Percentiles rank a stretch among this genome's conserved stretches.
Conservation (phyloP, 306 rosid species). For the Chamaecrista fasciculata region DNA sequence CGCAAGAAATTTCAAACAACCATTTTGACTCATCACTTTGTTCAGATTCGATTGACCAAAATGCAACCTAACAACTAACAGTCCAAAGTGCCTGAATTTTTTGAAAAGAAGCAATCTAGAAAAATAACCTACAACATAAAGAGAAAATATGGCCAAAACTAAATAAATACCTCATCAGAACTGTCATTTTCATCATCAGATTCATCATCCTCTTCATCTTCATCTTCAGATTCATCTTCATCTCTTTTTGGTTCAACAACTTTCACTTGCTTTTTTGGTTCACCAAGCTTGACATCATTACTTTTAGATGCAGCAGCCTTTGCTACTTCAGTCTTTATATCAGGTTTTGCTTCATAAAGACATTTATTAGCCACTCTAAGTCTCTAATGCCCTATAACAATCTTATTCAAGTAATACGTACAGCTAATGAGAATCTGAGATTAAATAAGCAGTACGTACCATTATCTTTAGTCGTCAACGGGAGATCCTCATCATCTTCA, state of each 20-base stretch:
- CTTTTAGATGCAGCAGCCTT: slow-evolving; percentile 35
- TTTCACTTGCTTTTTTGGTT: slow-evolving; percentile 46
- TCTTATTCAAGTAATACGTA: neutral
- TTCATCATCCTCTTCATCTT: slow-evolving; percentile 28
- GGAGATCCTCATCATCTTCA: slow-evolving; percentile 26
- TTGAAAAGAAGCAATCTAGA: neutral
- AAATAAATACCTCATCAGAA: slow-evolving; percentile 43
- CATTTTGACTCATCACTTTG: neutral
- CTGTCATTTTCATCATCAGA: slow-evolving; percentile 26
- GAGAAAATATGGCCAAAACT: neutral
- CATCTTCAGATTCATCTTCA: slow-evolving; percentile 36
- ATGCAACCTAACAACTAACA: neutral
- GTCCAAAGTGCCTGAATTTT: neutral
- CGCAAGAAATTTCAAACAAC: neutral
- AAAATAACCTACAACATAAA: neutral
- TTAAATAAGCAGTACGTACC: slow-evolving; percentile 37
- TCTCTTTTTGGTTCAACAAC: slow-evolving; percentile 48
- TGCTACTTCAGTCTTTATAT: slow-evolving; percentile 21
- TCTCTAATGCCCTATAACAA: too few species aligned
- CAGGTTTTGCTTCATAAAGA: slow-evolving; percentile 40
- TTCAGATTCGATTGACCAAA: neutral
- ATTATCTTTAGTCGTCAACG: slow-evolving; percentile 22
- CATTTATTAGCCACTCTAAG: neutral
- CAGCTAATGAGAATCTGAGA: neutral
- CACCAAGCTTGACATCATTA: slow-evolving; percentile 14